These are phyloP conservation scores for Talaromyces sp. DNA, from an alignment of 2,329 filamentous ascomycete genomes.

Conservation along the genomic window DNA sequence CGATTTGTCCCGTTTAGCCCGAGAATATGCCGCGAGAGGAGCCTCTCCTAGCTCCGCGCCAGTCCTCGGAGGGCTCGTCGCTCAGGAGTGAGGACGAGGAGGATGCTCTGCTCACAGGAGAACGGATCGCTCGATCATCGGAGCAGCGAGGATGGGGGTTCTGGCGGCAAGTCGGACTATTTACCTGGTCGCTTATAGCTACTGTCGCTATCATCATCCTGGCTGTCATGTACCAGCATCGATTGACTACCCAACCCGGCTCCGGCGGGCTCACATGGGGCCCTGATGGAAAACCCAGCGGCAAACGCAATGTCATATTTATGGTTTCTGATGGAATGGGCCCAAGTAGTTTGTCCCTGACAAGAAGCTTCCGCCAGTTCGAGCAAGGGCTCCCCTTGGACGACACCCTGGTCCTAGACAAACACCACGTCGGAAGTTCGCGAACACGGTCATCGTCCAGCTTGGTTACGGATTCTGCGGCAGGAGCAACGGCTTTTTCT, in stretches of 20 bases:
- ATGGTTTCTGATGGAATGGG: slow-evolving; percentile 99
- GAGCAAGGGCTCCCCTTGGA: slow-evolving; percentile 65
- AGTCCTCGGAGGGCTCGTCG: slow-evolving; percentile 52
- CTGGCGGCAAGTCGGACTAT: slow-evolving; percentile 70
- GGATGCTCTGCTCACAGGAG: slow-evolving; percentile 56
- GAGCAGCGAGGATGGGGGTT: slow-evolving; percentile 45
- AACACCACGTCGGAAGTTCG: slow-evolving; percentile 84
- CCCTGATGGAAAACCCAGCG: slow-evolving; percentile 40
- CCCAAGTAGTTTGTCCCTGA: slow-evolving; percentile 80
- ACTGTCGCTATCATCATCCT: slow-evolving; percentile 74
- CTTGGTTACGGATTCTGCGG: slow-evolving; percentile 89
- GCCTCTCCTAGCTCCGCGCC: slow-evolving; percentile 49
- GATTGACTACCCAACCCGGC: slow-evolving; percentile 39
- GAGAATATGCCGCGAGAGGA: slow-evolving; percentile 37
- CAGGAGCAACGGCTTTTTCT: slow-evolving; percentile 94
- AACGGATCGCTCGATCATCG: slow-evolving; percentile 28
- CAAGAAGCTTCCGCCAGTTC: slow-evolving; percentile 78
- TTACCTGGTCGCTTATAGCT: slow-evolving; percentile 75
- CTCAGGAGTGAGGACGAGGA: slow-evolving; percentile 55
- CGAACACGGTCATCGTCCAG: slow-evolving; percentile 78
- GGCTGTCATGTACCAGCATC: slow-evolving; percentile 71
- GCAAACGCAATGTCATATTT: slow-evolving; percentile 91
- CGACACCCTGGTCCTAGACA: slow-evolving; percentile 73
- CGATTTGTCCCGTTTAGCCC: not conserved
- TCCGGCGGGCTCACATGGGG: slow-evolving; percentile 26